Conservation (phyloP, 2,329 filamentous ascomycete genomes). For the Cladosporium austrohemisphaericum region DNA sequence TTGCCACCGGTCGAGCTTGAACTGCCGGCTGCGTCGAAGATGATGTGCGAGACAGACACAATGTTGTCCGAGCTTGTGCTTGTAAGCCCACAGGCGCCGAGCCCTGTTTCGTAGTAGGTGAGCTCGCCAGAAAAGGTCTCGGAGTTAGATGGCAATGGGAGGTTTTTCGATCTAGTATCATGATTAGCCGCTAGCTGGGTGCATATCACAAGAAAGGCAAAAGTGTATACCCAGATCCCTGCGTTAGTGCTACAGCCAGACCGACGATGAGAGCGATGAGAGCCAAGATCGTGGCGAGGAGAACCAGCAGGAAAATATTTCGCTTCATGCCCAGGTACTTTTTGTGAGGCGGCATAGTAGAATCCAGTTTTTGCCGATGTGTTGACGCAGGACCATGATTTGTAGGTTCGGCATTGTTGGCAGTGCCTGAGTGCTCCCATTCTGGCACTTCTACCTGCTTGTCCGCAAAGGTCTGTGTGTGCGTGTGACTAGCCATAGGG, state of each 20-base stretch:
- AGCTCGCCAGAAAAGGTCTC: constrained; percentile 59
- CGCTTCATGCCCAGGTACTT: constrained; percentile 39
- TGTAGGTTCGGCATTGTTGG: neutral
- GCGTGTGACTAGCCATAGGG: constrained; percentile 2
- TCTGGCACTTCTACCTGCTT: constrained; percentile 24
- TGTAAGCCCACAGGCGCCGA: constrained; percentile 66
- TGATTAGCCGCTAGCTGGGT: neutral
- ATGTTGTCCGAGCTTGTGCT: constrained; percentile 56
- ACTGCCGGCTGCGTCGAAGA: constrained; percentile 59
- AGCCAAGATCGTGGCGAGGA: constrained; percentile 32
- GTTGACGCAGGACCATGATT: neutral
- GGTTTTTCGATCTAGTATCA: constrained; percentile 34
- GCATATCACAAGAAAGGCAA: too few relatives aligned
- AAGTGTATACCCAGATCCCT: constrained; percentile 14
- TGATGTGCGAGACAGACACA: constrained; percentile 62
- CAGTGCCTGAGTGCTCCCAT: constrained; percentile 23
- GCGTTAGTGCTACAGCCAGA: constrained; percentile 38
- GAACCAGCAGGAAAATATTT: constrained; percentile 36
- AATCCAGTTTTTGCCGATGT: constrained; percentile 29
- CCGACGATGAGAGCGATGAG: constrained; percentile 41
- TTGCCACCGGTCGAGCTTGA: constrained; percentile 33
- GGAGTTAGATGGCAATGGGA: constrained; percentile 51
- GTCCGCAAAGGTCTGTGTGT: constrained; percentile 1
- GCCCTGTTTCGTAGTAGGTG: constrained; percentile 64
- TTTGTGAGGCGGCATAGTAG: constrained; percentile 36